Percentiles rank a stretch among this genome's conserved stretches.
Evolutionary conservation across 2,329 filamentous ascomycete genomes (phyloP).

Genomic region (Nakataea oryzae): DNA sequence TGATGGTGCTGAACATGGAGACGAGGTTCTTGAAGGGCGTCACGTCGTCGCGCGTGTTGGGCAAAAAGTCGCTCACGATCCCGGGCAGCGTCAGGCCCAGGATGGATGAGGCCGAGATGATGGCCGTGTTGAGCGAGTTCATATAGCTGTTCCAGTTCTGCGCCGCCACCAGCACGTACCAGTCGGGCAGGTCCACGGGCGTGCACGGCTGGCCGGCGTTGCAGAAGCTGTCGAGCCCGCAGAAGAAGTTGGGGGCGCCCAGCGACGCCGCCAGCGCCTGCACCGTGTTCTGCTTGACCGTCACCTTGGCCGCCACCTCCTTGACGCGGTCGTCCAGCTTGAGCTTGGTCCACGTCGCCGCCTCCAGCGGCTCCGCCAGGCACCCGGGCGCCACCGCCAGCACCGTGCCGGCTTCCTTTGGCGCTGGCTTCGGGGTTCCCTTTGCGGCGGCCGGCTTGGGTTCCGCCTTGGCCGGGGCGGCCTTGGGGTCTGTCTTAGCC

Average conservation of each 20-base stretch:
- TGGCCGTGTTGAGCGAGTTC: slow-evolving; percentile 42
- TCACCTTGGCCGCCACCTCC: background rate
- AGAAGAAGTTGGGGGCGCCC: background rate
- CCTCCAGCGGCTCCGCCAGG: too few species aligned
- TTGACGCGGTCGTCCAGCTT: background rate
- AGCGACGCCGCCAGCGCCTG: background rate
- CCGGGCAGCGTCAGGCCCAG: background rate
- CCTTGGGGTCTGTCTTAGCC: too few species aligned
- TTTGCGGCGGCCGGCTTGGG: too few species aligned
- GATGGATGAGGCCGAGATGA: slow-evolving; percentile 21
- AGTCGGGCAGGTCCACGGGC: background rate
- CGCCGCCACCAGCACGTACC: background rate
- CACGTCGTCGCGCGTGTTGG: background rate
- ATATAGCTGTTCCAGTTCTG: slow-evolving; percentile 29
- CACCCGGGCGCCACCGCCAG: too few species aligned
- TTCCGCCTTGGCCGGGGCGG: too few species aligned
- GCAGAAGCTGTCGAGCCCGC: background rate
- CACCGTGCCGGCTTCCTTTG: too few species aligned
- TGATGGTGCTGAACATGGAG: background rate
- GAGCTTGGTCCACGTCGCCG: background rate
- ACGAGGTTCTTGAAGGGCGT: background rate
- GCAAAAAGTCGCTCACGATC: background rate
- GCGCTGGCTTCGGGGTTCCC: too few species aligned
- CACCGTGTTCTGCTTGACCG: background rate
- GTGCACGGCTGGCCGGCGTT: background rate